phyloP scores from a whole-genome alignment of 2,329 filamentous ascomycete species.

The Botrytis byssoidea region DNA sequence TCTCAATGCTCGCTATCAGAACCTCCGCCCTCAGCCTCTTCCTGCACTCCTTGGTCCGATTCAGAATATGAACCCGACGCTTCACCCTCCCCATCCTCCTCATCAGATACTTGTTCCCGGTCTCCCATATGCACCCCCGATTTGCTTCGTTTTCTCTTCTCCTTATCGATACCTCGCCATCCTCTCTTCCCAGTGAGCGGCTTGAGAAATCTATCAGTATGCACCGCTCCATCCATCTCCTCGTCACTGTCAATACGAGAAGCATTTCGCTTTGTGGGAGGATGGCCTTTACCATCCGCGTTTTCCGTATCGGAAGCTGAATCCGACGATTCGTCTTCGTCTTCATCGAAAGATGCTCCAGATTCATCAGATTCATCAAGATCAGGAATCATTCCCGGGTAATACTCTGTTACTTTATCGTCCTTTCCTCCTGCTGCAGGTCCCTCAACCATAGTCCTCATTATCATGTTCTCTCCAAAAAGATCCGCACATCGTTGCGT shows the following conservation, averaged over 20 bases:
- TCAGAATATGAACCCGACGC: background rate
- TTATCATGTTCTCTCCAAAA: conserved; percentile 69
- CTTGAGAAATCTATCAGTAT: conserved; percentile 66
- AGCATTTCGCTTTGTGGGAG: conserved; percentile 41
- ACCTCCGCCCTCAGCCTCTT: background rate
- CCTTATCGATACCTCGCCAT: conserved; percentile 23
- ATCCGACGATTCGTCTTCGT: background rate
- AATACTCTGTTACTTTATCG: conserved; percentile 28
- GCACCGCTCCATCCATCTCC: conserved; percentile 61
- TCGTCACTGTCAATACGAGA: conserved; percentile 39
- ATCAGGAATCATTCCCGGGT: conserved; percentile 32
- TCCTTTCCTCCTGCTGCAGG: conserved; percentile 22
- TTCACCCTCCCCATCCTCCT: background rate
- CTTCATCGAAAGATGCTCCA: background rate
- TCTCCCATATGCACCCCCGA: conserved; percentile 22
- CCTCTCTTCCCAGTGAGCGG: conserved; percentile 43
- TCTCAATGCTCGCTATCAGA: background rate
- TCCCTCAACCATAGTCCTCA: conserved; percentile 38
- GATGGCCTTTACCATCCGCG: background rate
- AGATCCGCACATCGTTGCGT: conserved; percentile 71
- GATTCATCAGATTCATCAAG: conserved; percentile 19
- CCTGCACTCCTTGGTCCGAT: background rate
- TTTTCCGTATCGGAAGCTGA: background rate
- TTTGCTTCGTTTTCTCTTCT: conserved; percentile 37
- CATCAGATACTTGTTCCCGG: background rate